Evolutionary conservation across 2,329 filamentous ascomycete genomes (phyloP).

Genomic region (Stachybotrys chartarum): DNA sequence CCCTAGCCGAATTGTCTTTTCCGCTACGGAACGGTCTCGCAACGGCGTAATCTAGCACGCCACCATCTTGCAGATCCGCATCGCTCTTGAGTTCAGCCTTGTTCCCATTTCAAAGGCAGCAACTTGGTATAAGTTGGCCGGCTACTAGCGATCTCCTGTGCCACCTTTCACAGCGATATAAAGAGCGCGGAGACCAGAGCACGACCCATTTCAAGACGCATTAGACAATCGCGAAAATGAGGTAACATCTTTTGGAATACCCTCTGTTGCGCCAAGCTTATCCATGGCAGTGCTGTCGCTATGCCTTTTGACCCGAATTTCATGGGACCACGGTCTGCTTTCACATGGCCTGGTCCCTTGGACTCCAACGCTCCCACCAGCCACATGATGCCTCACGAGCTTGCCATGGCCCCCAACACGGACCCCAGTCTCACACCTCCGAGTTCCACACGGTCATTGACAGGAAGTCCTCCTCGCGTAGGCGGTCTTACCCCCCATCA

Average conservation of each 20-base stretch:
- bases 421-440: constrained; percentile 46
- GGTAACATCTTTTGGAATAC: not conserved
- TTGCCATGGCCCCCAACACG: constrained; percentile 35
- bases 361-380: constrained; percentile 23
- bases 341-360: constrained; percentile 41
- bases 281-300: constrained; percentile 35
- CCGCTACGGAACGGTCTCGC: not conserved
- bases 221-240: not conserved
- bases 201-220: no score
- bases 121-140: no score
- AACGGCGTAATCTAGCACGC: not conserved
- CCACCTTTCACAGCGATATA: no score
- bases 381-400: constrained; percentile 35
- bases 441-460: constrained; percentile 42
- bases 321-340: constrained; percentile 44
- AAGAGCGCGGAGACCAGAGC: no score
- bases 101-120: no score
- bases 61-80: not conserved
- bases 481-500: constrained; percentile 50
- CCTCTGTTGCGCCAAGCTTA: no score
- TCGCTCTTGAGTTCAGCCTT: no score
- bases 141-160: no score
- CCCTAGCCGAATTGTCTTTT: no score
- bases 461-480: constrained; percentile 48
- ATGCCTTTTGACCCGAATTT: constrained; percentile 44